These are phyloP conservation scores for Zygoascus meyerae DNA, from an alignment of 1,139 yeast species.

Conservation along the genomic window DNA sequence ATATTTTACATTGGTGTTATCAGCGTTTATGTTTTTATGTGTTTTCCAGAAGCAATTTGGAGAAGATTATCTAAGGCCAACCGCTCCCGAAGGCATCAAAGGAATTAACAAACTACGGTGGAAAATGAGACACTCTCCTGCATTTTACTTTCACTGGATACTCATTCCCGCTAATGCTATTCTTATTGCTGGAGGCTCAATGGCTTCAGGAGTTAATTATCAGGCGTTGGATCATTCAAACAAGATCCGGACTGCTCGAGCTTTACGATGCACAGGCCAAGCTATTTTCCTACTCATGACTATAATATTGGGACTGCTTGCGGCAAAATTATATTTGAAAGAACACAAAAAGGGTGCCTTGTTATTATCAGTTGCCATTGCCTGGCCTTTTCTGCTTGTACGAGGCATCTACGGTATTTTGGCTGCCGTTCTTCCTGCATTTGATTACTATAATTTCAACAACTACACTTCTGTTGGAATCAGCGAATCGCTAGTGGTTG, in stretches of 20 bases:
- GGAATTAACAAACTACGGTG: not conserved
- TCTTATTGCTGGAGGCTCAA: slow-evolving; percentile 24
- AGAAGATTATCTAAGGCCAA: slow-evolving; percentile 5
- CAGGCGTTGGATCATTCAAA: not conserved
- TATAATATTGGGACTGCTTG: slow-evolving; percentile 21
- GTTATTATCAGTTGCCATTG: slow-evolving; percentile 15
- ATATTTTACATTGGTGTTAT: slow-evolving; percentile 23
- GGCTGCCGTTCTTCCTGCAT: slow-evolving; percentile 16
- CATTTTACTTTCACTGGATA: slow-evolving; percentile 18
- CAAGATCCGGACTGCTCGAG: slow-evolving; percentile 16
- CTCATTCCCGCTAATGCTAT: slow-evolving; percentile 25
- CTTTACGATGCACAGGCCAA: slow-evolving; percentile 25
- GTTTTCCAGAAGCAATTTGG: slow-evolving; percentile 8
- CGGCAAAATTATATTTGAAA: slow-evolving; percentile 13
- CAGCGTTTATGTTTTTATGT: slow-evolving; percentile 15
- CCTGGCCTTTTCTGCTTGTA: slow-evolving; percentile 24
- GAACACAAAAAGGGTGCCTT: slow-evolving; percentile 12
- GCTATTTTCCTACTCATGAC: slow-evolving; percentile 22
- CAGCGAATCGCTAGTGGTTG: slow-evolving; percentile 15
- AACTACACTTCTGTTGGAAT: slow-evolving; percentile 19
- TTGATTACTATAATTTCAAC: slow-evolving; percentile 19
- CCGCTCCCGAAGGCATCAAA: not conserved
- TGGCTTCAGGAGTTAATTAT: slow-evolving; percentile 16
- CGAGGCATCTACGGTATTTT: slow-evolving; percentile 26
- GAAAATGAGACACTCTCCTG: not conserved